phyloP scores from a whole-genome alignment of 2,329 filamentous ascomycete species.

The Stagonosporopsis rhizophila region DNA sequence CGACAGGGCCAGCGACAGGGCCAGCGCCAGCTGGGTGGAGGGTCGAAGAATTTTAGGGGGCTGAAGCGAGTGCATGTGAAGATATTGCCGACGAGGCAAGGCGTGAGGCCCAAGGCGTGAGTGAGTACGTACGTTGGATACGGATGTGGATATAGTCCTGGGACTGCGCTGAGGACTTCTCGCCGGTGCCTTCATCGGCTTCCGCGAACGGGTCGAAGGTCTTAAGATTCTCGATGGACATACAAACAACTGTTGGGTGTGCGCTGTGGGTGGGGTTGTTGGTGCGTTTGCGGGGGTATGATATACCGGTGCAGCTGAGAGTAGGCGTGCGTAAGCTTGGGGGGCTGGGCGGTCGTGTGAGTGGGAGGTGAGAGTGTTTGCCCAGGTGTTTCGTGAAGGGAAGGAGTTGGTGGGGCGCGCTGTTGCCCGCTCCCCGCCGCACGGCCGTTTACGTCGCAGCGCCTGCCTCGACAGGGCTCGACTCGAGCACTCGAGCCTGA shows the following conservation, averaged over 20 bases:
- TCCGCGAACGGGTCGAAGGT: conserved; percentile 96
- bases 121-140: conserved; percentile 80
- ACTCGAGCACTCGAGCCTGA: background rate
- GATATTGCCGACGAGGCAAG: background rate
- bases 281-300: conserved; percentile 14
- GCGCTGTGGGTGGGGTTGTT: conserved; percentile 33
- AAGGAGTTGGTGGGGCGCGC: conserved; percentile 26
- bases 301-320: conserved; percentile 13
- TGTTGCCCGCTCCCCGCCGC: background rate
- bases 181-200: conserved; percentile 99
- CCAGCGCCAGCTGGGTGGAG: background rate
- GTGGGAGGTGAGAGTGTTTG: conserved; percentile 18
- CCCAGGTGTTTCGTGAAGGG: conserved; percentile 22
- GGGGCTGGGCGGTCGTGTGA: conserved; percentile 22
- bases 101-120: background rate
- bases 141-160: conserved; percentile 99
- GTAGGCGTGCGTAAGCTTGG: conserved; percentile 10
- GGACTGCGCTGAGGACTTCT: conserved; percentile 83
- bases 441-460: conserved; percentile 8
- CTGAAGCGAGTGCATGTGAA: background rate
- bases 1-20: background rate
- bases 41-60: conserved; percentile 18
- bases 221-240: conserved; percentile 55
- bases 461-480: background rate
- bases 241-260: conserved; percentile 39